Evolutionary conservation across 441 rosid genomes (phyloP).

Genomic region (Pelargonium cotyledonis): DNA sequence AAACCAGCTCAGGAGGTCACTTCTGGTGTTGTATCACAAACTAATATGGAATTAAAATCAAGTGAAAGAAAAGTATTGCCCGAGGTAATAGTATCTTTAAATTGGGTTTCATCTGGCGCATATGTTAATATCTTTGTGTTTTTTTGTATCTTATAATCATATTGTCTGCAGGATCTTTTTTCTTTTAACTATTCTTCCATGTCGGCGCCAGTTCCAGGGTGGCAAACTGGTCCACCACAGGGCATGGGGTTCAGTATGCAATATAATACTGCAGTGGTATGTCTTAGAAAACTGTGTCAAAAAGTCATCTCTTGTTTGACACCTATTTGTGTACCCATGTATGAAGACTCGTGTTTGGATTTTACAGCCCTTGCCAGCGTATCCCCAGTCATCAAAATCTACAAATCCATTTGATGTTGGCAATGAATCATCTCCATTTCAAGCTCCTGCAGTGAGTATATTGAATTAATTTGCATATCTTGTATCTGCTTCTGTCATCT

Average conservation of each 20-base stretch:
- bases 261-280: conserved; percentile 53
- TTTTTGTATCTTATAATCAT: background rate
- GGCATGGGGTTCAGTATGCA: conserved; percentile 59
- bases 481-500: background rate
- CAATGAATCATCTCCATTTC: conserved; percentile 39
- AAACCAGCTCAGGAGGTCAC: conserved; percentile 27
- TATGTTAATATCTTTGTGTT: conserved; percentile 2
- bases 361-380: conserved; percentile 50
- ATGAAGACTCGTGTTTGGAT: conserved; percentile 10
- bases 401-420: conserved; percentile 78
- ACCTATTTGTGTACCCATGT: conserved; percentile 8
- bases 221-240: conserved; percentile 65
- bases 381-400: conserved; percentile 47
- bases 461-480: background rate
- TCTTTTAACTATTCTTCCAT: conserved; percentile 48
- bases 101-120: background rate
- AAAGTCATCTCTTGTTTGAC: conserved; percentile 15
- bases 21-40: conserved; percentile 31
- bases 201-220: conserved; percentile 48
- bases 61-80: conserved; percentile 73
- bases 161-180: conserved; percentile 69
- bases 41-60: conserved; percentile 39
- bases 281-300: conserved; percentile 15
- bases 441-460: conserved; percentile 47
- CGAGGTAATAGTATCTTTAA: conserved; percentile 39